Percentiles rank a stretch among this genome's conserved stretches.
phyloP scores from a whole-genome alignment of 2,329 filamentous ascomycete species.

The Biscogniauxia mediterranea region DNA sequence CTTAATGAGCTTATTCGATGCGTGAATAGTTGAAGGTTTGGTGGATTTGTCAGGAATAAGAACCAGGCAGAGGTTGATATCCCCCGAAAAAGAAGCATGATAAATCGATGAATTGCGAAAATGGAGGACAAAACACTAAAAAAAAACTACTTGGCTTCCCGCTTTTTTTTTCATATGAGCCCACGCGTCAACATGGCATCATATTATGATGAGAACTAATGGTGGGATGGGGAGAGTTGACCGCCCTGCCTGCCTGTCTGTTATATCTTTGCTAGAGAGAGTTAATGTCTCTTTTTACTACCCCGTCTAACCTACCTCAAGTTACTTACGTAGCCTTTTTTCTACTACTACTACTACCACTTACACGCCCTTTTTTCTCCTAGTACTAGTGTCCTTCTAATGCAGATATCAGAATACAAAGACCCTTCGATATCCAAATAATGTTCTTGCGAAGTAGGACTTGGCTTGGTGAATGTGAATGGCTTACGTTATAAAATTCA shows the following conservation, averaged over 20 bases:
- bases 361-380: constrained; percentile 41
- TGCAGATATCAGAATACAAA: constrained; percentile 56
- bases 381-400: constrained; percentile 62
- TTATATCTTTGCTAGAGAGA: constrained; percentile 27
- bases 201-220: constrained; percentile 15
- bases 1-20: constrained; percentile 28
- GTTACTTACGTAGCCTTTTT: constrained; percentile 27
- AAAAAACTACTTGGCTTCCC: constrained; percentile 12
- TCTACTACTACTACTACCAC: constrained; percentile 15
- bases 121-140: constrained; percentile 14
- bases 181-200: constrained; percentile 12
- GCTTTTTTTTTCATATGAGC: constrained; percentile 21
- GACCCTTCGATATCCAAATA: constrained; percentile 24
- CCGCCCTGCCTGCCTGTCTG: constrained; percentile 22
- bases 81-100: constrained; percentile 23
- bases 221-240: constrained; percentile 19
- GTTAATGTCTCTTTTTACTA: constrained; percentile 30
- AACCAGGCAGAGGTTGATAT: constrained; percentile 25
- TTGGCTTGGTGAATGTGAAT: neutral
- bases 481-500: too few species aligned
- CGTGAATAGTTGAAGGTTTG: constrained; percentile 25
- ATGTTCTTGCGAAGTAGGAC: neutral
- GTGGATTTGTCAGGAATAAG: constrained; percentile 33
- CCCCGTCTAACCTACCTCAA: constrained; percentile 14
- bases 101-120: constrained; percentile 22